Percentiles rank a stretch among this genome's conserved stretches.
Evolutionary conservation across 768 basidiomycete species (phyloP).

Genomic region (Pisolithus marmoratus): DNA sequence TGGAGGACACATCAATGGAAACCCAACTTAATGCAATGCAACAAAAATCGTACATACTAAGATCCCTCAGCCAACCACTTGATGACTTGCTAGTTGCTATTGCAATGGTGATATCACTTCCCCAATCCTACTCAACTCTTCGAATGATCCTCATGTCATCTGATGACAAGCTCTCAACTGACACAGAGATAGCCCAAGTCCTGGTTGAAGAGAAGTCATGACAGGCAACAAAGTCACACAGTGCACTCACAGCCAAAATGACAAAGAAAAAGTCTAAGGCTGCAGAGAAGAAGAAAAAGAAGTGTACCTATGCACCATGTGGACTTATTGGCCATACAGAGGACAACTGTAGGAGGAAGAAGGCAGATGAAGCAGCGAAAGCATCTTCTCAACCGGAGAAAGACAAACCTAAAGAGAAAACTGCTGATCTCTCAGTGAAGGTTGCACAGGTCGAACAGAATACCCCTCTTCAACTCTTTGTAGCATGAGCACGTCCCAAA

Average conservation of each 20-base stretch:
- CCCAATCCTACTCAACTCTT: slow-evolving; percentile 14
- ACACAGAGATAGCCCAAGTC: background rate
- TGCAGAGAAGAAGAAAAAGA: background rate
- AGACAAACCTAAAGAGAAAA: background rate
- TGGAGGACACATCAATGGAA: slow-evolving; percentile 11
- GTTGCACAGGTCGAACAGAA: background rate
- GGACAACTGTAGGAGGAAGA: background rate
- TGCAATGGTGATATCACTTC: slow-evolving; percentile 18
- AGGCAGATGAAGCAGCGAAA: background rate
- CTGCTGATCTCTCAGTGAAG: too few species aligned
- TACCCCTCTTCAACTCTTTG: slow-evolving; percentile 1
- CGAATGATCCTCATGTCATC: slow-evolving; percentile 15
- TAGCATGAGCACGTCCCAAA: background rate
- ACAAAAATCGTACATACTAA: slow-evolving; percentile 9
- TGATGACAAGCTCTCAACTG: background rate
- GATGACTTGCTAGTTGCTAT: slow-evolving; percentile 16
- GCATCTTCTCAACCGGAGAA: background rate
- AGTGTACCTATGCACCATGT: background rate
- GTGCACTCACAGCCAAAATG: background rate
- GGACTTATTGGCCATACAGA: background rate
- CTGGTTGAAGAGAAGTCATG: background rate
- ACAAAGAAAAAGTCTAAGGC: background rate
- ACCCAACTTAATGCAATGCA: slow-evolving; percentile 17
- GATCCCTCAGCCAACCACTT: slow-evolving; percentile 9
- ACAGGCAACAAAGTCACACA: background rate